Evolutionary conservation across 2,329 filamentous ascomycete species (phyloP).

Genomic region (Arthrobotrys sinensis): DNA sequence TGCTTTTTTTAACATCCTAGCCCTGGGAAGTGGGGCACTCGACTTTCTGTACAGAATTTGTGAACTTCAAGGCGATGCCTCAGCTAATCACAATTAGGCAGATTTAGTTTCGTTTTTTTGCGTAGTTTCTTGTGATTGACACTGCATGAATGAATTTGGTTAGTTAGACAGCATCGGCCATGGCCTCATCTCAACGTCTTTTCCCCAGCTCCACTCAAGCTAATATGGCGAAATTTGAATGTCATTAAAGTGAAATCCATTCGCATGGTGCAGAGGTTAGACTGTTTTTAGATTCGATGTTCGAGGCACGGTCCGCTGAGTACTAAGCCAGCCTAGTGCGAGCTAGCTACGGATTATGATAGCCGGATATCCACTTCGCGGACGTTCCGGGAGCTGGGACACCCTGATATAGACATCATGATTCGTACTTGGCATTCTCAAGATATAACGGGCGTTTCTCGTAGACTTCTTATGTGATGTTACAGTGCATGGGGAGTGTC

Average conservation of each 20-base stretch:
- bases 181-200: conserved; percentile 43
- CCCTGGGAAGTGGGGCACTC: conserved; percentile 55
- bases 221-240: conserved; percentile 61
- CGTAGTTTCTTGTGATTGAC: conserved; percentile 45
- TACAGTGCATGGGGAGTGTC: conserved; percentile 28
- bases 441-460: conserved; percentile 11
- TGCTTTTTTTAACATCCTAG: conserved; percentile 41
- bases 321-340: conserved; percentile 15
- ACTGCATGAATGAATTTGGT: conserved; percentile 34
- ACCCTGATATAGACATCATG: conserved; percentile 33
- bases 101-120: conserved; percentile 19
- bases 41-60: conserved; percentile 16
- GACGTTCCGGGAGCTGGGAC: conserved; percentile 47
- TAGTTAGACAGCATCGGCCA: conserved; percentile 23
- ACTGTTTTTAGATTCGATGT: conserved; percentile 31
- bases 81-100: conserved; percentile 47
- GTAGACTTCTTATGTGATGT: conserved; percentile 28
- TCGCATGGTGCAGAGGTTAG: conserved; percentile 35
- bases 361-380: conserved; percentile 49
- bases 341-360: conserved; percentile 31
- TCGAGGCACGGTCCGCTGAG: conserved; percentile 49
- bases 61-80: conserved; percentile 40
- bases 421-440: conserved; percentile 28
- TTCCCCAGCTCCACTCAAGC: conserved; percentile 32
- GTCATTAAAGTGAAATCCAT: conserved; percentile 56